phyloP scores from a whole-genome alignment of 768 basidiomycete species.

The Ramaria rubella region DNA sequence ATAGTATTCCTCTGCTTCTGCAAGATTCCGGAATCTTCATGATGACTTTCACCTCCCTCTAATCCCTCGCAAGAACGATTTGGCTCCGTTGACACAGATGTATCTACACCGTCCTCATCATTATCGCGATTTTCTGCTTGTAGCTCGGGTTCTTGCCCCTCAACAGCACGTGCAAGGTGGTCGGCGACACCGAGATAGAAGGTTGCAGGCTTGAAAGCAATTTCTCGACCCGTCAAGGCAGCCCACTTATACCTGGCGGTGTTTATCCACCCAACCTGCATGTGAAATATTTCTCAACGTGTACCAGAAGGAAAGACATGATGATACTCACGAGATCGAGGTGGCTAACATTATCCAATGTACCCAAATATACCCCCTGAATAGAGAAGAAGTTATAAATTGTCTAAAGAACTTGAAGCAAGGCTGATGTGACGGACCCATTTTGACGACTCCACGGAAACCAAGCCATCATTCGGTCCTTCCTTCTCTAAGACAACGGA shows the following conservation, averaged over 20 bases:
- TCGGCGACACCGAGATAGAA: slow-evolving; percentile 85
- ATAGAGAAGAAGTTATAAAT: neutral
- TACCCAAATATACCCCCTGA: slow-evolving; percentile 92
- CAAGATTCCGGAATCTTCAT: too few relatives aligned
- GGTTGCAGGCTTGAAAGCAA: slow-evolving; percentile 85
- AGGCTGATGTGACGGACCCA: slow-evolving; percentile 46
- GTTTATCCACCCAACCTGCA: slow-evolving; percentile 79
- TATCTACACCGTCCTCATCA: too few relatives aligned
- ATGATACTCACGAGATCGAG: slow-evolving; percentile 53
- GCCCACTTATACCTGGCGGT: slow-evolving; percentile 84
- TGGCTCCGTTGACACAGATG: too few relatives aligned
- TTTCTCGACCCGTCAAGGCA: slow-evolving; percentile 80
- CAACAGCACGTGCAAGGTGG: slow-evolving; percentile 70
- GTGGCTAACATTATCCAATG: slow-evolving; percentile 84
- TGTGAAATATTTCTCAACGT: neutral
- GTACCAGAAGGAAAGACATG: neutral
- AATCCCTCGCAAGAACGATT: too few relatives aligned
- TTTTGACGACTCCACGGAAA: slow-evolving; percentile 78
- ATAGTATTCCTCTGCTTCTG: too few relatives aligned
- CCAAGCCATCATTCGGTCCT: slow-evolving; percentile 92
- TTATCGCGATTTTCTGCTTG: too few relatives aligned
- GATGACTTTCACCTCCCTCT: too few relatives aligned
- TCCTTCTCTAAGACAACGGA: slow-evolving; percentile 78
- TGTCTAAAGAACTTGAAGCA: slow-evolving; percentile 1
- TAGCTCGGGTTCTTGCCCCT: slow-evolving; percentile 34